These are phyloP conservation scores for Pholiota microspora DNA, from an alignment of 768 basidiomycete genomes.

Conservation along the genomic window DNA sequence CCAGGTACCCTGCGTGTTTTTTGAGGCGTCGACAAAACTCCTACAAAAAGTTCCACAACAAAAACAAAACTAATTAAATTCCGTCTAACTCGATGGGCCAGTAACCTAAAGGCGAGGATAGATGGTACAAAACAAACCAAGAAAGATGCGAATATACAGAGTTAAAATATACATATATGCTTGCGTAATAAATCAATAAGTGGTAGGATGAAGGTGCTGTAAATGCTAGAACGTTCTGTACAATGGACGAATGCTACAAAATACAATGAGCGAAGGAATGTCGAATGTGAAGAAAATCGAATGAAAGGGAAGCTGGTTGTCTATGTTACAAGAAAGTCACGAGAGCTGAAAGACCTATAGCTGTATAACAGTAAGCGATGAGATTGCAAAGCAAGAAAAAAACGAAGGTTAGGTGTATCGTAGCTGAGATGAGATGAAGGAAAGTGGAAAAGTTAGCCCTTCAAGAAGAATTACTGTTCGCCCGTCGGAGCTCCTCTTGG, in stretches of 20 bases:
- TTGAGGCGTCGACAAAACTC: no score
- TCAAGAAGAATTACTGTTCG: slow-evolving; percentile 6
- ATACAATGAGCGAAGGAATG: slow-evolving; percentile 1
- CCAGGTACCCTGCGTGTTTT: no score
- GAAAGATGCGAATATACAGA: background rate
- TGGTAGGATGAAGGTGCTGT: background rate
- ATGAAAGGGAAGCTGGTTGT: background rate
- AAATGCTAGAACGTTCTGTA: slow-evolving; percentile 5
- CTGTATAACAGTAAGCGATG: background rate
- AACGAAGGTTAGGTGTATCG: background rate
- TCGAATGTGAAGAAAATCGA: background rate
- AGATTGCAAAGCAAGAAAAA: background rate
- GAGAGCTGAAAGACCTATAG: background rate
- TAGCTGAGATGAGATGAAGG: background rate
- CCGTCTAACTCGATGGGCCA: background rate
- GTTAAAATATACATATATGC: slow-evolving; percentile 2
- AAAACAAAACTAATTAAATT: background rate
- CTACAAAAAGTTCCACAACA: no score
- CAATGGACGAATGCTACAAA: slow-evolving; percentile 5
- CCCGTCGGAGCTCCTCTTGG: slow-evolving; percentile 19
- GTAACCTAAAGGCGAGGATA: background rate
- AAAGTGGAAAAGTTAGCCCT: background rate
- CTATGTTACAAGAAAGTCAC: slow-evolving; percentile 3
- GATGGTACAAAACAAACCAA: no score
- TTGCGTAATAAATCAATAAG: slow-evolving; percentile 5